Base-by-base conservation (phyloP, 345 rosid species). In the Acer yangbiense region DNA sequence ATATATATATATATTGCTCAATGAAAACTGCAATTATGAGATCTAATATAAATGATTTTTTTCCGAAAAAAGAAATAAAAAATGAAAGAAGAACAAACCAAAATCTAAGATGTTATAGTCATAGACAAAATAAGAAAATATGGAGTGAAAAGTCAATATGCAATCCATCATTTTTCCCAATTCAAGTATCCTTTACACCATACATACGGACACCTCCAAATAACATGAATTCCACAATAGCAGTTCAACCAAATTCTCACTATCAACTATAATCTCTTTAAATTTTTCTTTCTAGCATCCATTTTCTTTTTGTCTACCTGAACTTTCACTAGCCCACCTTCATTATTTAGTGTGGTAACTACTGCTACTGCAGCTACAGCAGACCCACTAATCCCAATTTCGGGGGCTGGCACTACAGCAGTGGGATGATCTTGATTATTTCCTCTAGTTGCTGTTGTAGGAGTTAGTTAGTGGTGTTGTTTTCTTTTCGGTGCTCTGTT, bases 281-380 rank as follows among this genome's bases (percentile, higher is more conserved):
- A 85, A 87, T 98, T 97, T 87, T 85, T 94, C 92, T 94, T 97
- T 85, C 98, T 94, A 0, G 99, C 98, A 83, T 97, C 98, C 79
- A 91, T 88, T 76, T 96, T 96, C 89, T 90, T 97, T 92, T 93
- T 97, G 81, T 91, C 98, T 29, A 91, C 89, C 65, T 78, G 92
- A 78, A 83, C 87, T 84, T 90, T 97, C 1, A 86, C 75, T 44
- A 75, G 76, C 44, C 92, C 92, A n/a, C 72, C 92, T 82, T 90
- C 97, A 82, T 91, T 95, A 79, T 87, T 90, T 74, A 81, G 88
- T 1, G 86, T 43, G 2, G 78, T 41, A 41, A 9, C 35, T 39
- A 54, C 52, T 25, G 61, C 44, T 25, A 81, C 57, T 7, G 58
- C 21, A 39, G 76, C 81, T 0, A 78, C 50, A 3, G 78, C 72